A percentile compares a stretch with the other conserved stretches of the same genome.
phyloP scores from a whole-genome alignment of 768 basidiomycete species.

The Tulasnella sp. region DNA sequence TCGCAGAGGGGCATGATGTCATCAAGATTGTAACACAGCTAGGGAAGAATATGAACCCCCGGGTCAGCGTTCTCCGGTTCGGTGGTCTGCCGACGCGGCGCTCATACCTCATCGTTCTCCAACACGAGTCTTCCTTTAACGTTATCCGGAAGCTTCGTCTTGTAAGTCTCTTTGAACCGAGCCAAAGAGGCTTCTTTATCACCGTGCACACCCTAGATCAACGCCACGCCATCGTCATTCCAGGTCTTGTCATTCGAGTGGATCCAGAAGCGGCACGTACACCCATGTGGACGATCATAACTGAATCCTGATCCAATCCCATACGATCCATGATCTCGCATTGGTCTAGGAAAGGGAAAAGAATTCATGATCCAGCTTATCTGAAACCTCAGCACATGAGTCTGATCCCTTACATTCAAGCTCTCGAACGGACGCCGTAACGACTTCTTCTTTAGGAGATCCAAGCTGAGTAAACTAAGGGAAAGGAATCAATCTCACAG shows the following conservation, averaged over 20 bases:
- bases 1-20: conserved; percentile 83
- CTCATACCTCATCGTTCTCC: conserved; percentile 85
- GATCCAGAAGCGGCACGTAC: background rate
- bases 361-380: background rate
- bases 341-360: conserved; percentile 42
- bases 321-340: conserved; percentile 80
- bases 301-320: conserved; percentile 72
- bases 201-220: conserved; percentile 76
- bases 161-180: conserved; percentile 66
- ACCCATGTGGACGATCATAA: conserved; percentile 77
- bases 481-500: background rate
- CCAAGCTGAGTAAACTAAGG: conserved; percentile 48
- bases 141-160: conserved; percentile 46
- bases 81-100: background rate
- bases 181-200: conserved; percentile 65
- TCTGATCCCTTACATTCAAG: conserved; percentile 42
- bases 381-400: background rate
- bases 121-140: conserved; percentile 70
- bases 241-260: background rate
- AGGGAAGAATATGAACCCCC: background rate
- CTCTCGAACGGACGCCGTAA: conserved; percentile 69
- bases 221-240: conserved; percentile 18
- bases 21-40: conserved; percentile 81
- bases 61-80: background rate
- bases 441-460: conserved; percentile 65